Conservation (phyloP, 2,329 filamentous ascomycete species). For the Penicillium sp. region DNA sequence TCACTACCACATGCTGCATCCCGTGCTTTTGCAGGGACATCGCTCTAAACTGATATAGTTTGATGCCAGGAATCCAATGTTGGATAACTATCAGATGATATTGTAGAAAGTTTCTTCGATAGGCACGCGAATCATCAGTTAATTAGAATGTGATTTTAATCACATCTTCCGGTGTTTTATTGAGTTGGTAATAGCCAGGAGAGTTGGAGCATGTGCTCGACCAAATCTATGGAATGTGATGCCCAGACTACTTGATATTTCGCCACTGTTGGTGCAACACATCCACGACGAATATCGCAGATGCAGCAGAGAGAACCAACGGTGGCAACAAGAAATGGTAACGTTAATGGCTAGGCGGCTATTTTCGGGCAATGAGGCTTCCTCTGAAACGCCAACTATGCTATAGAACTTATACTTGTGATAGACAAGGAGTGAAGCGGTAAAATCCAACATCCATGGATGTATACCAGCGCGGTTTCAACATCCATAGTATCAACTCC, state of each 20-base stretch:
- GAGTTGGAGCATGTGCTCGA: background rate
- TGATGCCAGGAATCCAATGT: background rate
- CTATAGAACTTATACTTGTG: background rate
- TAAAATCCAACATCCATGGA: background rate
- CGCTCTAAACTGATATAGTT: background rate
- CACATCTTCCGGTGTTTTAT: background rate
- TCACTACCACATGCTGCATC: background rate
- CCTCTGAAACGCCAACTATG: background rate
- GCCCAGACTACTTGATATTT: background rate
- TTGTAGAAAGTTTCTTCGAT: background rate
- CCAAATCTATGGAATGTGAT: background rate
- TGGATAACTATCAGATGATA: background rate
- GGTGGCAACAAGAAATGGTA: background rate
- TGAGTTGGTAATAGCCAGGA: background rate
- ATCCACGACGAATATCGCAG: background rate
- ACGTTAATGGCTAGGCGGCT: too few species aligned
- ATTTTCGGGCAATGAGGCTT: background rate
- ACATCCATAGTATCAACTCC: background rate
- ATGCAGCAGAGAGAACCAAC: background rate
- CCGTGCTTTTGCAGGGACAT: background rate
- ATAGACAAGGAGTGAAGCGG: background rate
- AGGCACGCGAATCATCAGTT: background rate
- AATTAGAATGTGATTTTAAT: background rate
- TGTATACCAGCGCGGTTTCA: background rate
- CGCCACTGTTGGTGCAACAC: background rate